Evolutionary conservation across 2,329 filamentous ascomycete genomes (phyloP).

Genomic region (Pestalotiopsis sp.): DNA sequence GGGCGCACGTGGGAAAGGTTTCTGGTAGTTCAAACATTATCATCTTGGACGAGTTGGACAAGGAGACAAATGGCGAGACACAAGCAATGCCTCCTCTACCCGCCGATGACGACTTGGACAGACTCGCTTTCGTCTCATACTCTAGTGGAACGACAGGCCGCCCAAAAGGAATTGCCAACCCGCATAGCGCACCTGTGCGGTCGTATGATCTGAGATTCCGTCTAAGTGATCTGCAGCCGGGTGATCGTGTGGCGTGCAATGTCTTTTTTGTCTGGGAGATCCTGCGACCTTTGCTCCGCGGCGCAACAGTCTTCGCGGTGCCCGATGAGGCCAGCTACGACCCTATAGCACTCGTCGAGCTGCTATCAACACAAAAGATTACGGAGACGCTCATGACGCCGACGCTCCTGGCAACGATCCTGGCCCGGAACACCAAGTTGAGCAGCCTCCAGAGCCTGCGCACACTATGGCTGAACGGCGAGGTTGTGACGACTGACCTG

Average conservation of each 20-base stretch:
- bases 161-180: conserved; percentile 83
- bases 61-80: conserved; percentile 32
- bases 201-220: conserved; percentile 76
- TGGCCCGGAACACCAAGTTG: conserved; percentile 70
- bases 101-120: conserved; percentile 69
- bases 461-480: conserved; percentile 80
- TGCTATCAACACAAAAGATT: conserved; percentile 66
- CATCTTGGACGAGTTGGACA: conserved; percentile 57
- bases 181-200: conserved; percentile 72
- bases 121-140: conserved; percentile 80
- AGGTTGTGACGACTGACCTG: conserved; percentile 80
- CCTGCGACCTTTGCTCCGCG: conserved; percentile 73
- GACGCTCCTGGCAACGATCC: conserved; percentile 74
- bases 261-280: conserved; percentile 91
- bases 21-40: conserved; percentile 66
- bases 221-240: conserved; percentile 69
- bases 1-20: conserved; percentile 66
- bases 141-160: conserved; percentile 75
- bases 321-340: conserved; percentile 80
- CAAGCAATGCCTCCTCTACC: conserved; percentile 54
- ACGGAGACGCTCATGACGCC: conserved; percentile 86
- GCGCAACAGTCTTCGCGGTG: conserved; percentile 75
- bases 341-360: conserved; percentile 71
- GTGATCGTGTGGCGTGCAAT: conserved; percentile 83
- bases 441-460: conserved; percentile 67